Conservation (phyloP, 1,284 basidiomycete genomes). For the Coniophora puteana region DNA sequence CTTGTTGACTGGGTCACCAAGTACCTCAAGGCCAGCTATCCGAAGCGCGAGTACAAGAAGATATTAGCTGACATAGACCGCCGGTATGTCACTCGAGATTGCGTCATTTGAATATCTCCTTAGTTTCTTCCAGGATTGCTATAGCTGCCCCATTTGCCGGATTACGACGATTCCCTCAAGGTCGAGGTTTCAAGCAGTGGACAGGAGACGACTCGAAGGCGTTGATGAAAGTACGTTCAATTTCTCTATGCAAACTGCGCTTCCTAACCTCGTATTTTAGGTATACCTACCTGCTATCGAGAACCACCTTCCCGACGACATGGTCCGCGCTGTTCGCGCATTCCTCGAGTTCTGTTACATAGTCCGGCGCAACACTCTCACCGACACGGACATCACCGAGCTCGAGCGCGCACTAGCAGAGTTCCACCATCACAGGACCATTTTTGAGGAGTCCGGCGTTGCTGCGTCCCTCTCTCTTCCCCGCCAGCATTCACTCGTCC, state of each 20-base stretch:
- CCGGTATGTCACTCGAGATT: background rate
- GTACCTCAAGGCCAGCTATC: slow-evolving; percentile 3
- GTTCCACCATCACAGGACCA: slow-evolving; percentile 9
- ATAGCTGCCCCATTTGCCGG: background rate
- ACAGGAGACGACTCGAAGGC: slow-evolving; percentile 5
- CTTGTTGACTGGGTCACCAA: slow-evolving; percentile 20
- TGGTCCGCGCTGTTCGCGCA: slow-evolving; percentile 9
- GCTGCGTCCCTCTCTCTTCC: slow-evolving; percentile 15
- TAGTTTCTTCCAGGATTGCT: slow-evolving; percentile 3
- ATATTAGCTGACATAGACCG: slow-evolving; percentile 4
- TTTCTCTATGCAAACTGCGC: too few species aligned
- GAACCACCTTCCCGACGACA: slow-evolving; percentile 6
- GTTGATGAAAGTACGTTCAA: slow-evolving; percentile 2
- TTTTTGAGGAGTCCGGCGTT: slow-evolving; percentile 8
- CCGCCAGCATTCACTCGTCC: slow-evolving; percentile 7
- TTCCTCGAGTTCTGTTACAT: slow-evolving; percentile 17
- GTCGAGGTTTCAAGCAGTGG: slow-evolving; percentile 3
- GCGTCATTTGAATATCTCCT: background rate
- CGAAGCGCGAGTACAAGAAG: background rate
- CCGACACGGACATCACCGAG: background rate
- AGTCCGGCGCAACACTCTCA: slow-evolving; percentile 6
- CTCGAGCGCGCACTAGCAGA: background rate
- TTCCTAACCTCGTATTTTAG: slow-evolving; percentile 2
- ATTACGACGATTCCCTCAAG: slow-evolving; percentile 3
- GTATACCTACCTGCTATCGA: slow-evolving; percentile 10